Conservation (phyloP, 257 asterid species). For the Thymus quinquecostatus region DNA sequence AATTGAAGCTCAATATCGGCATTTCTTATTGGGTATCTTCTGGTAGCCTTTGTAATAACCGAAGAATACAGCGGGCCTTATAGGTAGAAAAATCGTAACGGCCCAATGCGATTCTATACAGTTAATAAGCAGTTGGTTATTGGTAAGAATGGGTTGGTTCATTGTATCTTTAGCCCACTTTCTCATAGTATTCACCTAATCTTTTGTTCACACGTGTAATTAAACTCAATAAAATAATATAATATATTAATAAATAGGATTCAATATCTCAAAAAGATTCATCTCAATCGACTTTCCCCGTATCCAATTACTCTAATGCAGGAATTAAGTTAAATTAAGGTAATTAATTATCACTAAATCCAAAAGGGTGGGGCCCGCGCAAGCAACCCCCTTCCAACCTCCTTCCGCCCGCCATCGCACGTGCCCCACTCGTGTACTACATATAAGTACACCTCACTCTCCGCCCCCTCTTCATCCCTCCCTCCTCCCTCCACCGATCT, state of each 20-base stretch:
- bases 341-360: neutral
- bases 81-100: no score
- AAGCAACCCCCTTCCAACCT: constrained; percentile 17
- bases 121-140: constrained; percentile 4
- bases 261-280: neutral
- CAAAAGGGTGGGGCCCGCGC: constrained; percentile 9
- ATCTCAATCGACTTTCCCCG: neutral
- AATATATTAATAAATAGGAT: neutral
- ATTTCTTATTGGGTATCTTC: no score
- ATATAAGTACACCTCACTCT: constrained; percentile 24
- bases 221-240: neutral
- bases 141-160: constrained; percentile 2
- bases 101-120: neutral
- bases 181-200: neutral
- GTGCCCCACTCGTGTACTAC: constrained; percentile 61
- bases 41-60: neutral
- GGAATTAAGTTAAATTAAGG: neutral
- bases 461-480: neutral
- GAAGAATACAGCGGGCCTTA: no score
- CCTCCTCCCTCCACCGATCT: constrained; percentile 12
- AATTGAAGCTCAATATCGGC: no score
- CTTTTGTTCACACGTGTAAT: constrained; percentile 19
- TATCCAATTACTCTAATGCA: neutral
- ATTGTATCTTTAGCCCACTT: neutral
- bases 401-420: constrained; percentile 47